Evolutionary conservation across 2,329 filamentous ascomycete species (phyloP).

Genomic region (Rutstroemia sp.): DNA sequence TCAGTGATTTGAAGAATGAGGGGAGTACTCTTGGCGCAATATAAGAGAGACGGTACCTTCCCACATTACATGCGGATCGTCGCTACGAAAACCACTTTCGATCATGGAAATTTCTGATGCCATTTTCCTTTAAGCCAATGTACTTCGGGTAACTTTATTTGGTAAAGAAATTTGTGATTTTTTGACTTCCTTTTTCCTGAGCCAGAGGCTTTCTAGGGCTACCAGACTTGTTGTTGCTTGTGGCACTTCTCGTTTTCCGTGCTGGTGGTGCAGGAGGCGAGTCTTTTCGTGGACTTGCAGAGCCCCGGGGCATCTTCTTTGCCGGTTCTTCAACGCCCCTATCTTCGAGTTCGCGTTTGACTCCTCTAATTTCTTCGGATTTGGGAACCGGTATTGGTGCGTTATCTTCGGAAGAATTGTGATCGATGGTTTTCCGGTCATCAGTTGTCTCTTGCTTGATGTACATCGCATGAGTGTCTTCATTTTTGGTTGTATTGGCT

Average conservation of each 20-base stretch:
- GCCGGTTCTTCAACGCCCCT: slow-evolving; percentile 17
- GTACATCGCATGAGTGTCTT: slow-evolving; percentile 8
- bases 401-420: slow-evolving; percentile 24
- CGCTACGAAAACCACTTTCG: no score
- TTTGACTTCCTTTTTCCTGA: slow-evolving; percentile 26
- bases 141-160: slow-evolving; percentile 13
- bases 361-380: slow-evolving; percentile 16
- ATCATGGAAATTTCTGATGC: no score
- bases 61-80: not conserved
- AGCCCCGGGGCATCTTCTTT: slow-evolving; percentile 21
- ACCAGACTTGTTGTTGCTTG: slow-evolving; percentile 24
- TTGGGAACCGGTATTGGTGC: slow-evolving; percentile 20
- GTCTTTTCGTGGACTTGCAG: slow-evolving; percentile 15
- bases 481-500: slow-evolving; percentile 13
- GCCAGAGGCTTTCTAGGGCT: slow-evolving; percentile 17
- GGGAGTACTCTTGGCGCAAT: not conserved
- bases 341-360: slow-evolving; percentile 26
- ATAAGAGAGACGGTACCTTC: not conserved
- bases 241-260: slow-evolving; percentile 26
- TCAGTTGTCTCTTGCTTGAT: slow-evolving; percentile 19
- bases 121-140: not conserved
- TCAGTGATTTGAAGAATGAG: not conserved
- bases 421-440: slow-evolving; percentile 20
- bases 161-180: slow-evolving; percentile 49
- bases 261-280: slow-evolving; percentile 13